Evolutionary conservation across 495 filamentous ascomycete genomes (phyloP), one percentile per base, ranked within the genome.

Genomic region (Chaetomidium leptoderma): DNA sequence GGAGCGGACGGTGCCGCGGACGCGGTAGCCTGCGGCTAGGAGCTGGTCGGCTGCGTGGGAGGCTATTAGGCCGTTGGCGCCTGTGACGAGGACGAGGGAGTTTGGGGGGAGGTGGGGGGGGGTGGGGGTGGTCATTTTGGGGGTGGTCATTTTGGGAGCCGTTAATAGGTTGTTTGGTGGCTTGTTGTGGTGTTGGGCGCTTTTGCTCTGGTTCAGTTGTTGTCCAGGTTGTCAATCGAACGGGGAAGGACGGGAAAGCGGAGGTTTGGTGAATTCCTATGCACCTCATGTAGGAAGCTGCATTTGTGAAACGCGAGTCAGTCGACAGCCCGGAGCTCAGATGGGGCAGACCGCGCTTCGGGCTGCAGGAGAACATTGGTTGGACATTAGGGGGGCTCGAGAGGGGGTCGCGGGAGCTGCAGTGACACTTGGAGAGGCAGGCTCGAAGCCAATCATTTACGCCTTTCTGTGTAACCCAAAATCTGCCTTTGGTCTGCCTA

Each of bases 1-100:
- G 27, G 54, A 56, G 40, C 82, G 76, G 7, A 76, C 72, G 1
- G 81, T 81, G 21, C 82, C 81, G 17, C 78, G 71, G 19, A 85
- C 79, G 16, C 59, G 62, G 58, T 80, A 83, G 33, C 79, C 80
- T 3, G 74, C 66, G 13, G 64, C 55, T 7, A 86, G 73, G 11
- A 83, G 64, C 29, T 77, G 61, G 63, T 82, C 69, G 48, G 72
- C 72, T 19, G 78, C 63, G 53, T 85, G 77, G 29, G 75, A 78
- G 19, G 65, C 82, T 54, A 85, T 79, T 57, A 73, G 81, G 47
- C 82, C 81, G 61, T 79, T 84, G 23, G 68, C 74, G n/a, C 81
- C 81, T 5, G 81, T 86, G 29, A 86, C 74, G 17, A 84, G 71
- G 59, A 77, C 53, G 11, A 63, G 58, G 23, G 66, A 61, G 60